A percentile compares a stretch with the other conserved stretches of the same genome.
Evolutionary conservation across 352 stramenopile genomes (phyloP).

Genomic region (Pythium brassicae): DNA sequence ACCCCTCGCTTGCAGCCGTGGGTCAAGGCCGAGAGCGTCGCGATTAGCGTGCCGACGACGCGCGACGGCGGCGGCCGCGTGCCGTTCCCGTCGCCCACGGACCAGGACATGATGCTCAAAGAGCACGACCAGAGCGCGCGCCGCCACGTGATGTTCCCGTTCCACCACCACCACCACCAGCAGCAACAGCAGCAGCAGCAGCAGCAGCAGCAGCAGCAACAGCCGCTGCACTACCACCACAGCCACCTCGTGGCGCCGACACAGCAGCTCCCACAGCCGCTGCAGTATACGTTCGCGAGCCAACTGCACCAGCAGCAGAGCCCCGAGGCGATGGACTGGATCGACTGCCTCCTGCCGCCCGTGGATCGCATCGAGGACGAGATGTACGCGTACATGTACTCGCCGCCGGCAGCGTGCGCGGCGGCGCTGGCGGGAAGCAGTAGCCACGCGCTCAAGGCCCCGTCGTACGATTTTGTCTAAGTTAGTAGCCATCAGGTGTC

Average conservation of each 20-base stretch:
- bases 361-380: slow-evolving; percentile 30
- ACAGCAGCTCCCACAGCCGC: no score
- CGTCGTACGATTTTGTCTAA: slow-evolving; percentile 35
- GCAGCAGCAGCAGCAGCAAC: background rate
- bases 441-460: slow-evolving; percentile 17
- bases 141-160: slow-evolving; percentile 7
- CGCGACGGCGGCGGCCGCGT: slow-evolving; percentile 16
- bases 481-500: slow-evolving; percentile 3
- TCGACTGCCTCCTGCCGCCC: slow-evolving; percentile 45
- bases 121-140: slow-evolving; percentile 24
- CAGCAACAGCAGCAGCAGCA: background rate
- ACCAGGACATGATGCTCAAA: slow-evolving; percentile 30
- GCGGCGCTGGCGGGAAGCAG: no score
- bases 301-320: slow-evolving; percentile 10
- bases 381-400: slow-evolving; percentile 38
- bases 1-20: slow-evolving; percentile 1
- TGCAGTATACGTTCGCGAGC: background rate
- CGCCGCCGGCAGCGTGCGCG: slow-evolving; percentile 2
- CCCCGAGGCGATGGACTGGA: slow-evolving; percentile 47
- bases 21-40: slow-evolving; percentile 15
- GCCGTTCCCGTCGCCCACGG: slow-evolving; percentile 18
- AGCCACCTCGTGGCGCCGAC: no score
- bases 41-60: slow-evolving; percentile 17
- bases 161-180: slow-evolving; percentile 10
- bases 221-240: background rate